A percentile compares a stretch with the other conserved stretches of the same genome.
Conservation (phyloP, 352 stramenopile species). For the Globisporangium cystogenes region DNA sequence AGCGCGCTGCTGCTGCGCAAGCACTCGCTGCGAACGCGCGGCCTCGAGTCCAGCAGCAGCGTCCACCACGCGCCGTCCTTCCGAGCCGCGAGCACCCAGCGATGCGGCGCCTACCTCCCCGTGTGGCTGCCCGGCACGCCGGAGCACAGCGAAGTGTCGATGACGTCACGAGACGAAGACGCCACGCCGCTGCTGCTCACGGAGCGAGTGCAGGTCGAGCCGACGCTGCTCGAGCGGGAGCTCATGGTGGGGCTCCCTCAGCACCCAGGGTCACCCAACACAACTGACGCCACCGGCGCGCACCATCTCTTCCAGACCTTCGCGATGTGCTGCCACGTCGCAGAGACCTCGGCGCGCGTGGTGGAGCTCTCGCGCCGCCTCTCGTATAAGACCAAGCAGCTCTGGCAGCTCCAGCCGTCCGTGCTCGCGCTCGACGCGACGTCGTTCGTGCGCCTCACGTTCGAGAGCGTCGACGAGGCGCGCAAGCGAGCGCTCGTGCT, state of each 20-base stretch:
- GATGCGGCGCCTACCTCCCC: constrained; percentile 49
- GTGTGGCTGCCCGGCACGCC: constrained; percentile 54
- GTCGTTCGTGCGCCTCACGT: constrained; percentile 66
- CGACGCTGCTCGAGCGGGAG: constrained; percentile 57
- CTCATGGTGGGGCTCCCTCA: constrained; percentile 29
- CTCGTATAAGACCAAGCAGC: constrained; percentile 21
- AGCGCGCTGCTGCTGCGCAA: constrained; percentile 34
- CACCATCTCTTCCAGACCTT: constrained; percentile 34
- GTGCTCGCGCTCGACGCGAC: constrained; percentile 23
- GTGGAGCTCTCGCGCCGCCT: constrained; percentile 40
- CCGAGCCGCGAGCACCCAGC: constrained; percentile 15
- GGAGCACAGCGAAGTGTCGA: constrained; percentile 50
- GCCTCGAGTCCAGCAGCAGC: neutral
- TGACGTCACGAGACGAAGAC: constrained; percentile 49
- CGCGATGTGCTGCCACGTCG: constrained; percentile 25
- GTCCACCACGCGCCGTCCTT: neutral
- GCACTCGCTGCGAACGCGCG: neutral
- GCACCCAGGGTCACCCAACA: neutral
- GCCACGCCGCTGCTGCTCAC: constrained; percentile 43
- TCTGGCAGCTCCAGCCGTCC: constrained; percentile 10
- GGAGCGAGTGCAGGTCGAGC: constrained; percentile 46
- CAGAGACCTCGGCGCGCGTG: constrained; percentile 26
- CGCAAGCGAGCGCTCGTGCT: constrained; percentile 59
- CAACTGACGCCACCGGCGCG: neutral
- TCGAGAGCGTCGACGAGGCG: constrained; percentile 65